Conservation (phyloP, 2,329 filamentous ascomycete genomes). For the Ceratocystis harringtonii region DNA sequence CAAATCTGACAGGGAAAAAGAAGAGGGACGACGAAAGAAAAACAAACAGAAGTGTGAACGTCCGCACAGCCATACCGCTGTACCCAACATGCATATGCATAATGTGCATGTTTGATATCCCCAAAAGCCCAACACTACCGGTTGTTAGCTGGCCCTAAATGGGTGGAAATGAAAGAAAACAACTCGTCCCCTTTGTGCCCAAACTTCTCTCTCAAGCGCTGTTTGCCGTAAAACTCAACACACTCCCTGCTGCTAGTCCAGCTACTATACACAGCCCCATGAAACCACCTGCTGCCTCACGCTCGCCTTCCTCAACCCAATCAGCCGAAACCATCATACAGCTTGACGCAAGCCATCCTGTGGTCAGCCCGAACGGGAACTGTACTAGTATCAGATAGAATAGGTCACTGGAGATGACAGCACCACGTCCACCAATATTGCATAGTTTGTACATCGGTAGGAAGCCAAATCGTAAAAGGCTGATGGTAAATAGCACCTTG, state of each 20-base stretch:
- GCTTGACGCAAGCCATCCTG: slow-evolving; percentile 71
- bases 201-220: slow-evolving; percentile 26
- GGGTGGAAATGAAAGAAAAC: background rate
- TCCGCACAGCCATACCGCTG: no score
- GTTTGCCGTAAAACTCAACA: slow-evolving; percentile 68
- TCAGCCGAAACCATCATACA: slow-evolving; percentile 84
- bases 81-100: no score
- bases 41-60: no score
- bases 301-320: slow-evolving; percentile 68
- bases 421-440: slow-evolving; percentile 67
- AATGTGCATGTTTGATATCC: no score
- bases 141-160: no score
- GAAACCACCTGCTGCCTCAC: slow-evolving; percentile 80
- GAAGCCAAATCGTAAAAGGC: slow-evolving; percentile 51
- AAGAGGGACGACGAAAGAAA: no score
- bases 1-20: no score
- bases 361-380: slow-evolving; percentile 66
- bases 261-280: slow-evolving; percentile 85
- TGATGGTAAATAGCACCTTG: slow-evolving; percentile 48
- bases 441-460: slow-evolving; percentile 80
- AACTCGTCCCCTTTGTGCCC: background rate
- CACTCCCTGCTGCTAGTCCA: slow-evolving; percentile 69
- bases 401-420: slow-evolving; percentile 59
- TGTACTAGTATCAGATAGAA: slow-evolving; percentile 83
- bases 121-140: no score